These are phyloP conservation scores for Eremochloa ophiuroides DNA, from an alignment of 176 grass and related monocot genomes.

Conservation along the genomic window DNA sequence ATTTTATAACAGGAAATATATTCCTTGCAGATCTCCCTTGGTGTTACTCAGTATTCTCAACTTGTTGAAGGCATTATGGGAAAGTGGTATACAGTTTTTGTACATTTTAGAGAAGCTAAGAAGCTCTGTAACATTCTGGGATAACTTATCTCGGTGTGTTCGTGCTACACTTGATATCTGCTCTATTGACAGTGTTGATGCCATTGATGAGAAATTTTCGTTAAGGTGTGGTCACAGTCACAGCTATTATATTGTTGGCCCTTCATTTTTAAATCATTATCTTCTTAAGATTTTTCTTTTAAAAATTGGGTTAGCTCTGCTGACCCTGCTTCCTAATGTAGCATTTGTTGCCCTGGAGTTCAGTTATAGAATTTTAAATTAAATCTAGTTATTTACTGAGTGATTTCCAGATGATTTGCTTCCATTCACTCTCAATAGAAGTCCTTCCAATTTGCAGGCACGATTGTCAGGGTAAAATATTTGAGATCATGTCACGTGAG, in stretches of 20 bases:
- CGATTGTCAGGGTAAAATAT: conserved; percentile 55
- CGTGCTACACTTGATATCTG: conserved; percentile 32
- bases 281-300: not conserved
- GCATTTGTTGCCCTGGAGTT: not conserved
- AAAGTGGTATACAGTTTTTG: conserved; percentile 60
- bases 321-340: not conserved
- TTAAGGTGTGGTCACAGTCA: conserved; percentile 39
- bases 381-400: not conserved
- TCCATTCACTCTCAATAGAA: conserved; percentile 1
- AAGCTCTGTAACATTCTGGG: conserved; percentile 69
- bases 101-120: conserved; percentile 66
- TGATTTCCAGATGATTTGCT: not conserved
- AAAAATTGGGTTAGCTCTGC: not conserved
- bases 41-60: conserved; percentile 63
- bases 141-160: conserved; percentile 61
- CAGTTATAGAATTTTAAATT: not conserved
- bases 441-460: conserved; percentile 46
- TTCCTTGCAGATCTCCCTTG: conserved; percentile 51
- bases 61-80: conserved; percentile 83
- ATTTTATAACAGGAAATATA: not conserved
- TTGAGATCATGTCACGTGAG: conserved; percentile 80
- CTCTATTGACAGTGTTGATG: conserved; percentile 22
- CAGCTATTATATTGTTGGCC: not conserved
- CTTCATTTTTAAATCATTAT: not conserved
- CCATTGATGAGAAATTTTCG: conserved; percentile 32